Evolutionary conservation across 108 stramenopile species (phyloP), one percentile per base, ranked within the genome.

Genomic region (Epithemia pelagica): DNA sequence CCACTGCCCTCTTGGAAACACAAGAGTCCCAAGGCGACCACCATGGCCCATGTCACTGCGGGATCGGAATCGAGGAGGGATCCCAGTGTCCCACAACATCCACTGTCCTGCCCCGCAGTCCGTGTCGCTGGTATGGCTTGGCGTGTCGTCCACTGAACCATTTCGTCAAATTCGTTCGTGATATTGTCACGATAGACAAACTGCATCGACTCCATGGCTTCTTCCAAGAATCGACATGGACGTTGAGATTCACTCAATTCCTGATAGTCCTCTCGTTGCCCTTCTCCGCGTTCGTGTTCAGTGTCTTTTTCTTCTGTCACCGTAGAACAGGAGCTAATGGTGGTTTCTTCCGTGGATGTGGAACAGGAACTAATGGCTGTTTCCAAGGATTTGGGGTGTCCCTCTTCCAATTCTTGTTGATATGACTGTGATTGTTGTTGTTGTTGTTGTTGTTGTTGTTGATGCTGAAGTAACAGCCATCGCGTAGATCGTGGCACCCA

Each of bases 1-100:
- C 91, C 91, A 19, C 87, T 82, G 54, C 87, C 53, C 75, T 91
- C 87, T 64, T 91, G 90, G 0, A 85, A 62, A 2, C 83, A 62
- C 21, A 92, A 62, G 28, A 92, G 67, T 28, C 81, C 81, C 52
- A 89, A n/a, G 20, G 80, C 79, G 10, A 46, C 37, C 33, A 58
- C 85, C 23, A 74, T 67, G 32, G 29, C 59, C 64, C 54, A 91
- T 64, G 1, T 79, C 63, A 19, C 58, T 68, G 31, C 78, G 71
- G 59, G 71, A 84, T 46, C 58, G 28, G 18, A 10, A 59, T 58
- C 22, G 15, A 46, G 15, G 5, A 46, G 15, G 15, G 5, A 10
- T 10, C 37, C 37, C 37, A 46, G 37, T 10, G 15, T 46, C 5
- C 37, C 37, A 46, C 37, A 46, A 46, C 37, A 46, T n/a, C n/a